These are phyloP conservation scores for Pinus tabuliformis DNA, from an alignment of 75 land plant species.

Conservation along the genomic window DNA sequence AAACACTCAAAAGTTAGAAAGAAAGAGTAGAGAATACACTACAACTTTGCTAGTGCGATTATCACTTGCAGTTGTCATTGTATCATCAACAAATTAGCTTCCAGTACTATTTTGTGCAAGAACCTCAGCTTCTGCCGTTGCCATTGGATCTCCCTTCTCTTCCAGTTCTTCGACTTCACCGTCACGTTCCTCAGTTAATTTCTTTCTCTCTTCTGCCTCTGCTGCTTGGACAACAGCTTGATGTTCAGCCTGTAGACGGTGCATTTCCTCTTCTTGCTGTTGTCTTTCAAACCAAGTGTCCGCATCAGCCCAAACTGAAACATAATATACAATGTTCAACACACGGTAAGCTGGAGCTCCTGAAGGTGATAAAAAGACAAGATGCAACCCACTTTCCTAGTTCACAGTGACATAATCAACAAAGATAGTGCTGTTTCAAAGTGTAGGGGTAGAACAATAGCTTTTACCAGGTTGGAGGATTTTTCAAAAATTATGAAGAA, in stretches of 20 bases:
- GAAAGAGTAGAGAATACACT: too few species aligned
- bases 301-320: slow-evolving; percentile 98
- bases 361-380: background rate
- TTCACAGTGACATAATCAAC: background rate
- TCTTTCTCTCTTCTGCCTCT: slow-evolving; percentile 79
- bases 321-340: slow-evolving; percentile 7
- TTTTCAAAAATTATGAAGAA: background rate
- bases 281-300: slow-evolving; percentile 99
- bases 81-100: too few species aligned
- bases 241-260: slow-evolving; percentile 73
- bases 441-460: background rate
- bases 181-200: slow-evolving; percentile 56
- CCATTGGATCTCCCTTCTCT: slow-evolving; percentile 76
- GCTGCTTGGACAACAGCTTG: slow-evolving; percentile 71
- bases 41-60: too few species aligned
- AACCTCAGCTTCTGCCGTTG: slow-evolving; percentile 72
- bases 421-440: background rate
- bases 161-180: slow-evolving; percentile 80
- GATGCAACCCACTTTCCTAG: background rate
- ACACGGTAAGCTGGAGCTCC: background rate
- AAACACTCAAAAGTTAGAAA: too few species aligned
- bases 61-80: too few species aligned
- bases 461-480: background rate
- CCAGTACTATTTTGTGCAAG: slow-evolving; percentile 16
- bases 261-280: slow-evolving; percentile 91